Evolutionary conservation across 768 basidiomycete species (phyloP).

Genomic region (Neoboletus subvelutipes): DNA sequence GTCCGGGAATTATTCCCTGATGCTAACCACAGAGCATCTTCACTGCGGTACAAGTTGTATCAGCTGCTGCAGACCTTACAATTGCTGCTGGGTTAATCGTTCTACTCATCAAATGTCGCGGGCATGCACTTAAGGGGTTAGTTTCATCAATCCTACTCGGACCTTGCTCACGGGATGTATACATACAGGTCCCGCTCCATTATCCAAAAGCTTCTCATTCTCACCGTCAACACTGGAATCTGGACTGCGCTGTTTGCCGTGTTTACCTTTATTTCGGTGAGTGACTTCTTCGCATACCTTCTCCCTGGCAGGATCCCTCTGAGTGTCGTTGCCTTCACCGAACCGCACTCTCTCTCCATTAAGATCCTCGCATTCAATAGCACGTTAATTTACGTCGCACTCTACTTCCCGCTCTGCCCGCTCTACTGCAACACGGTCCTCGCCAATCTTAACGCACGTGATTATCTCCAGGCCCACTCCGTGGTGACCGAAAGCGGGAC

Average conservation of each 20-base stretch:
- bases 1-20: background rate
- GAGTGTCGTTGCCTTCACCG: background rate
- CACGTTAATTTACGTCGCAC: constrained; percentile 2
- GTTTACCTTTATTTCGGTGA: background rate
- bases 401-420: constrained; percentile 11
- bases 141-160: background rate
- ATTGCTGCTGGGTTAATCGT: background rate
- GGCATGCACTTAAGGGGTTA: background rate
- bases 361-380: no score
- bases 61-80: constrained; percentile 1
- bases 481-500: background rate
- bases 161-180: background rate
- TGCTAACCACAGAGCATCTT: background rate
- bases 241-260: constrained; percentile 15
- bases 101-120: background rate
- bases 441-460: constrained; percentile 9
- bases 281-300: background rate
- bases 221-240: constrained; percentile 12
- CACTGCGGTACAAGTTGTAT: background rate
- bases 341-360: no score
- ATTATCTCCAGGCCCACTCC: background rate
- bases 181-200: background rate
- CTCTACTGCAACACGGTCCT: constrained; percentile 14
- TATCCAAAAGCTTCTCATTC: constrained; percentile 8
- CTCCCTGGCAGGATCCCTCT: background rate